Evolutionary conservation across 352 stramenopile species (phyloP), one percentile per base, ranked within the genome.

Genomic region (Globisporangium splendens): DNA sequence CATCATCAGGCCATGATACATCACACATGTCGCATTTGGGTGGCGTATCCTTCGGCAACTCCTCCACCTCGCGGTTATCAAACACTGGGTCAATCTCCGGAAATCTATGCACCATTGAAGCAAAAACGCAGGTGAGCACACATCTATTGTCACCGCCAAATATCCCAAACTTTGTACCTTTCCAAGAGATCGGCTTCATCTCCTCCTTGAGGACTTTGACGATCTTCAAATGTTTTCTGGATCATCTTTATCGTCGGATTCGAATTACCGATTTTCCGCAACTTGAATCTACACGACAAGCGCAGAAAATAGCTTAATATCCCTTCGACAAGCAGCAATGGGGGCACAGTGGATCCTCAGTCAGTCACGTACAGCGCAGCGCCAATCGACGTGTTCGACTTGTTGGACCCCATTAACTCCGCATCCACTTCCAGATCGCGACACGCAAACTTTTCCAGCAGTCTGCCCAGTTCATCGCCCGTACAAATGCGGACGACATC

Each of bases 1-100:
- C 74, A 31, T 88, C 81, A 24, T 91, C 83, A 8, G 83, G 83
- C 83, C 83, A 93, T 10, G 83, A 93, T 2, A 93, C 83, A 39
- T 91, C 83, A 28, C 83, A 93, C 66, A 91, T 81, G 52, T 93
- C 83, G 58, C 83, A 93, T 46, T 79, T 80, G 20, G 18, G 47
- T 55, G 28, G 66, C 5, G 59, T 66, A 12, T 33, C 38, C 12
- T 55, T 58, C 3, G 63, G 65, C 4, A 89, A 69, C n/a, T 88
- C 78, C 50, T 81, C 68, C 0, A 86, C 66, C 14, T 83, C 73
- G 1, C 66, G 75, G 42, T 66, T 81, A 48, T 91, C 77, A 71
- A 93, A 91, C 17, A 91, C 79, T 1, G 81, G 79, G 56, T 91
- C 79, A 3, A 83, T 56, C 48, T 89, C 83, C 20, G 75, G 72